Evolutionary conservation across 177 flowering plant species (phyloP).

Genomic region (Vitis hybrid): DNA sequence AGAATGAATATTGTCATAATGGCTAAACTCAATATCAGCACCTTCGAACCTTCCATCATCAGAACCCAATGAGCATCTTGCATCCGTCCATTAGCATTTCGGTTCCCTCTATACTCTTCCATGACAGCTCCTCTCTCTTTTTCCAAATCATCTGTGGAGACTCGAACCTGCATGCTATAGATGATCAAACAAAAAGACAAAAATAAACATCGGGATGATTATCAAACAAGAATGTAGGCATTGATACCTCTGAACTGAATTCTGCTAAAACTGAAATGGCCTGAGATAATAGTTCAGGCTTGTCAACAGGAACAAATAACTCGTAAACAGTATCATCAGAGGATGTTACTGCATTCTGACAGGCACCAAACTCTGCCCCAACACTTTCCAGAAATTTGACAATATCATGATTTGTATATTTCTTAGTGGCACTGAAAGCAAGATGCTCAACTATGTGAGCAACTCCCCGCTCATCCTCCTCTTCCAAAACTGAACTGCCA

Average conservation of each 20-base stretch:
- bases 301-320: conserved; percentile 93
- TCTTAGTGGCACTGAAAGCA: conserved; percentile 90
- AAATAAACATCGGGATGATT: neutral
- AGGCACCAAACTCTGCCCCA: conserved; percentile 96
- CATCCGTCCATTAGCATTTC: conserved; percentile 91
- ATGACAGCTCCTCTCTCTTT: conserved; percentile 96
- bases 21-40: conserved; percentile 17
- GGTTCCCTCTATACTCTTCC: conserved; percentile 85
- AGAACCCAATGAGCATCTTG: conserved; percentile 92
- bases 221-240: neutral
- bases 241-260: conserved; percentile 83
- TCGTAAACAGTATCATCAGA: conserved; percentile 94
- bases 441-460: conserved; percentile 98
- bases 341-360: conserved; percentile 93
- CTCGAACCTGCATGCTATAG: conserved; percentile 58
- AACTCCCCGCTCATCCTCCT: conserved; percentile 95
- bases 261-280: conserved; percentile 89
- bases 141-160: conserved; percentile 77
- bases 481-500: conserved; percentile 97
- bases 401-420: conserved; percentile 88
- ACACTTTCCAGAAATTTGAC: conserved; percentile 89
- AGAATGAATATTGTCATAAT: neutral
- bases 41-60: conserved; percentile 98
- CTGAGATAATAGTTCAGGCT: conserved; percentile 85
- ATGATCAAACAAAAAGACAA: neutral